phyloP scores from a whole-genome alignment of 371 early-diverging fungal genomes.

The Haplosporangium sp. region DNA sequence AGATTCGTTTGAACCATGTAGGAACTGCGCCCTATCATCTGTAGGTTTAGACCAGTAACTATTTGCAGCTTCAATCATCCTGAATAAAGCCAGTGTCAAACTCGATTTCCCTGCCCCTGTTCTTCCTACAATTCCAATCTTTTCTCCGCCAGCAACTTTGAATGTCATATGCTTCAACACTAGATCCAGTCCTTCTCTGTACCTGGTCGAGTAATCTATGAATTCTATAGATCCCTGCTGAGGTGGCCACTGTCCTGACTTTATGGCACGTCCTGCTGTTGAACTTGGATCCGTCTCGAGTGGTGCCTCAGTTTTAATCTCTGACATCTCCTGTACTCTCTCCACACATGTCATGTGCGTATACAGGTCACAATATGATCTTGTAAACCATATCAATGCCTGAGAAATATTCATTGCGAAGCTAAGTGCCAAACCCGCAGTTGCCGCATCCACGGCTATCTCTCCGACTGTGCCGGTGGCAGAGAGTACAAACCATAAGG shows the following conservation, averaged over 20 bases:
- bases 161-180: constrained; percentile 69
- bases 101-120: constrained; percentile 81
- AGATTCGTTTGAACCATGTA: no score
- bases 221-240: constrained; percentile 55
- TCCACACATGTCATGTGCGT: constrained; percentile 84
- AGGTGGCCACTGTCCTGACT: constrained; percentile 57
- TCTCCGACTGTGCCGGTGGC: constrained; percentile 25
- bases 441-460: constrained; percentile 66
- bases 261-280: constrained; percentile 65
- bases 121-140: constrained; percentile 63
- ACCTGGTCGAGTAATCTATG: constrained; percentile 69
- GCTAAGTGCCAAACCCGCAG: constrained; percentile 80
- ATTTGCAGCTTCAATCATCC: constrained; percentile 71
- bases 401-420: constrained; percentile 78
- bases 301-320: constrained; percentile 68
- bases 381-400: constrained; percentile 57
- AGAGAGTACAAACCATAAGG: constrained; percentile 53
- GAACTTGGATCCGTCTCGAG: constrained; percentile 36
- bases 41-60: constrained; percentile 64
- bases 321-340: constrained; percentile 66
- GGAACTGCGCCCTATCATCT: background rate
- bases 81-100: constrained; percentile 72
- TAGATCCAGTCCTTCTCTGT: constrained; percentile 69
- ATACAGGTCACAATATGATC: constrained; percentile 56
- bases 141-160: constrained; percentile 32